Base-by-base conservation (phyloP, 345 rosid species). In the Hypericum perforatum region DNA sequence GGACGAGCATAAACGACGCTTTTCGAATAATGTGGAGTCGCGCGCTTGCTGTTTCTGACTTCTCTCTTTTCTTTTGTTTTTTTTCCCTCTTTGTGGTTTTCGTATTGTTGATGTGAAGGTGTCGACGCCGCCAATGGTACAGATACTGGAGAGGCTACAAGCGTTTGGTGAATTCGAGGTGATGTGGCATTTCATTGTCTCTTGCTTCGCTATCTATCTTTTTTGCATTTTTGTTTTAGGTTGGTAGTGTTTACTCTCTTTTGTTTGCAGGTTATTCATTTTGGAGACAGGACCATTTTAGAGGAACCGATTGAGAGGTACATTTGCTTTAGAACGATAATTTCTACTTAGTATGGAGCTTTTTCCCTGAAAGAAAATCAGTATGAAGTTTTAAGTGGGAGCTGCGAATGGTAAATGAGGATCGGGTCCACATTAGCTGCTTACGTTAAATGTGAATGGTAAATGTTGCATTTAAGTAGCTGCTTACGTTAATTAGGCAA, bases 141-240 rank as follows among this genome's bases (percentile, higher is more conserved):
- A 79, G 61, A 94, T 94, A 55, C 74, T 94, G 37, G 92, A 89
- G 45, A 76, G 96, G 56, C 63, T 94, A 9, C 80, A 81, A 54
- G 74, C 95, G 12, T 86, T 86, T 81, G 97, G 96, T 53, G 99
- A 89, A 78, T 94, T 94, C 59, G 86, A 94, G 95, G 97, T 85
- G 52, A 15, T 40, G 11, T 8, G 11, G 29, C 45, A 11, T 48
- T 15, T 48, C 45, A 50, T 60, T 48, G 22, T 11, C 41, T 6
- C 39, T 39, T 57, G 15, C 49, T 36, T 16, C 60, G 2, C 7
- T 6, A 3, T 16, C 6, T 41, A 7, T 61, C 6, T 0, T 22
- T 22, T 22, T 22, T 22, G 32, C 32, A 22, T 22, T 22, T 22
- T 22, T 22, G 32, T 22, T 22, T 22, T 22, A 22, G 32, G 32